Evolutionary conservation across 768 basidiomycete genomes (phyloP), one percentile per base, ranked within the genome.

Genomic region (Phanerochaete sordida): DNA sequence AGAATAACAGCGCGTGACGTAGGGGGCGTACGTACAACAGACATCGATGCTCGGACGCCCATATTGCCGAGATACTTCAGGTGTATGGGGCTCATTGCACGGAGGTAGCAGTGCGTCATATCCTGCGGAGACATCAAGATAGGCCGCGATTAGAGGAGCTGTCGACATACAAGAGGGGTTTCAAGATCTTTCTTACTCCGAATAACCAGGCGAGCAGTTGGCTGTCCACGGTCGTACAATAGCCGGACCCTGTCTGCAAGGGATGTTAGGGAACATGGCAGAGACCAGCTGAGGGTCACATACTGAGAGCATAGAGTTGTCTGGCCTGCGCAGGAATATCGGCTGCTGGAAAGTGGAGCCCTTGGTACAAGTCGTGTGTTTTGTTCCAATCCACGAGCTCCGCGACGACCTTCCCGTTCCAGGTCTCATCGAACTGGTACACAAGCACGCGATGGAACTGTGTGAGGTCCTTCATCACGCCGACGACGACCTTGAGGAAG

Each of bases 81-180:
- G 67, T 93, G 91, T 50, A 94, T 91, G 5, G 91, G 91, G 63
- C 87, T 88, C 90, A 94, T 92, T 0, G 90, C 90, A n/a, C 91
- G 83, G 9, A 93, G 75, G 64, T 88, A 90, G 58, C 85, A 89
- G 71, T 93, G 88, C 0, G 91, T 91, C 89, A 93, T 91, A 67
- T 93, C 84, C 81, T 88, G 49, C 3, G 23, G 7, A 30, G 43
- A 28, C 60, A 23, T 51, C 15, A 43, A 31, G 2, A 7, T 45
- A 26, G n/a, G n/a, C 23, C 7, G 11, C 24, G 50, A 19, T 16
- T 23, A 27, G 46, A 52, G 47, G 24, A 15, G 45, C 47, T 19
- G 12, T 15, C 31, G 7, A 75, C 79, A 45, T 69, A 86, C 84
- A 57, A 92, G 73, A 3, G 91, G 90, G 5, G 73, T 72, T 49